Evolutionary conservation across 2,329 filamentous ascomycete species (phyloP).

Genomic region (Fusarium papillatum): DNA sequence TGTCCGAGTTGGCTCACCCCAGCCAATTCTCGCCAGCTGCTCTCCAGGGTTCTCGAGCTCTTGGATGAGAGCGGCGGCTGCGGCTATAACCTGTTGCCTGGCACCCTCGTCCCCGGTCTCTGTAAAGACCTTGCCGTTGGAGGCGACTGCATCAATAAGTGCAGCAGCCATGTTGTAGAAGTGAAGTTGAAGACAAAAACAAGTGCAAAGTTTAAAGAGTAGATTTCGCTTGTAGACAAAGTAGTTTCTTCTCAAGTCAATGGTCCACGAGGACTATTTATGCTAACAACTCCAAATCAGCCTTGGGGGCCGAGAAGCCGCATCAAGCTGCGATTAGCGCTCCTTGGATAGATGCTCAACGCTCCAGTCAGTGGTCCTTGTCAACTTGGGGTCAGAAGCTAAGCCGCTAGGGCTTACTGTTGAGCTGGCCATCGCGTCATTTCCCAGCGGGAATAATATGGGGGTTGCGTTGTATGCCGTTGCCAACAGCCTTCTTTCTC

Average conservation of each 20-base stretch:
- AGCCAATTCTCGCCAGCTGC: conserved; percentile 25
- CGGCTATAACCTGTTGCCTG: conserved; percentile 13
- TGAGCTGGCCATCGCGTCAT: background rate
- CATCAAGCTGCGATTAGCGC: background rate
- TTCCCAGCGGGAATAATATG: background rate
- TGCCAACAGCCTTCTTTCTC: background rate
- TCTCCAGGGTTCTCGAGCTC: conserved; percentile 30
- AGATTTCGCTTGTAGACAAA: background rate
- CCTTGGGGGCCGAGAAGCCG: background rate
- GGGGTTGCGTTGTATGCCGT: background rate
- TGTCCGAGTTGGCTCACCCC: conserved; percentile 30
- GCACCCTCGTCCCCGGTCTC: conserved; percentile 16
- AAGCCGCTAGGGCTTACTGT: background rate
- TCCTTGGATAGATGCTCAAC: background rate
- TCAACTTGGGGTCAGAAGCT: background rate
- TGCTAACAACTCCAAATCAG: background rate
- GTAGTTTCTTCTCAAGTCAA: background rate
- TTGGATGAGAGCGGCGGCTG: conserved; percentile 20
- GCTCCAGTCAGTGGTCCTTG: background rate
- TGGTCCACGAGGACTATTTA: background rate
- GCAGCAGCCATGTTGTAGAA: conserved; percentile 7
- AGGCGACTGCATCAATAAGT: conserved; percentile 14
- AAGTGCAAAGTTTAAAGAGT: background rate
- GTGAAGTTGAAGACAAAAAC: background rate
- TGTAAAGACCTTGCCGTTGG: conserved; percentile 15